Evolutionary conservation across 495 filamentous ascomycete genomes (phyloP).

Genomic region (Lasiosphaeria hispida): DNA sequence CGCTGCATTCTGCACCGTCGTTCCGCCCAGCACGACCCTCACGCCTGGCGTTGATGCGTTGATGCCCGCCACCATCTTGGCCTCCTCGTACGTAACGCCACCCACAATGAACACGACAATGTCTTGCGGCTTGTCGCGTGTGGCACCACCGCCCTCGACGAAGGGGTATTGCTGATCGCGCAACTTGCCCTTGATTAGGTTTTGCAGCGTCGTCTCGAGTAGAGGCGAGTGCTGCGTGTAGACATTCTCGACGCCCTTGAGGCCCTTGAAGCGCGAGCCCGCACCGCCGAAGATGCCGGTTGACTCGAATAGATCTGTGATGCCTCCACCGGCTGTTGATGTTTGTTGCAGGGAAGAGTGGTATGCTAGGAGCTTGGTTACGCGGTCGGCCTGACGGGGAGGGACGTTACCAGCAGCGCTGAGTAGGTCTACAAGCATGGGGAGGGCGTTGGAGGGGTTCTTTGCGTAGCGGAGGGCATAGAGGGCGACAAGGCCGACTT

Average conservation of each 20-base stretch:
- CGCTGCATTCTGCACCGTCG: slow-evolving; percentile 77
- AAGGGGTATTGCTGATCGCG: slow-evolving; percentile 86
- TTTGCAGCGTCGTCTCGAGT: slow-evolving; percentile 82
- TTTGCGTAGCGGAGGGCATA: slow-evolving; percentile 91
- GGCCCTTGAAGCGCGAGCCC: slow-evolving; percentile 83
- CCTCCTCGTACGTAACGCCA: slow-evolving; percentile 92
- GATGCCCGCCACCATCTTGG: slow-evolving; percentile 86
- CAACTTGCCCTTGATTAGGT: slow-evolving; percentile 85
- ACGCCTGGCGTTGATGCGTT: slow-evolving; percentile 89
- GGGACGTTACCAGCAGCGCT: slow-evolving; percentile 72
- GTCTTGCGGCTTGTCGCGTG: slow-evolving; percentile 92
- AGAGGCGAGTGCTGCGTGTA: slow-evolving; percentile 96
- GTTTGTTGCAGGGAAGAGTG: slow-evolving; percentile 76
- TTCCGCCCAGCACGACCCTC: slow-evolving; percentile 82
- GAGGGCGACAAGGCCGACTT: slow-evolving; percentile 82
- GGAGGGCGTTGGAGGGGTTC: slow-evolving; percentile 73
- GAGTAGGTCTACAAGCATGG: slow-evolving; percentile 81
- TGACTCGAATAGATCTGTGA: slow-evolving; percentile 88
- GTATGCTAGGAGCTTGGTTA: slow-evolving; percentile 76
- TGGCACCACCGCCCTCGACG: slow-evolving; percentile 78
- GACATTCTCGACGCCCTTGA: slow-evolving; percentile 97
- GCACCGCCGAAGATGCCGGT: slow-evolving; percentile 89
- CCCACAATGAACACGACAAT: slow-evolving; percentile 92
- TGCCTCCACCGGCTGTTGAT: slow-evolving; percentile 59
- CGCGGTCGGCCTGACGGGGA: slow-evolving; percentile 66